phyloP scores from a whole-genome alignment of 768 basidiomycete species.

The Daedaleopsis sinensis region DNA sequence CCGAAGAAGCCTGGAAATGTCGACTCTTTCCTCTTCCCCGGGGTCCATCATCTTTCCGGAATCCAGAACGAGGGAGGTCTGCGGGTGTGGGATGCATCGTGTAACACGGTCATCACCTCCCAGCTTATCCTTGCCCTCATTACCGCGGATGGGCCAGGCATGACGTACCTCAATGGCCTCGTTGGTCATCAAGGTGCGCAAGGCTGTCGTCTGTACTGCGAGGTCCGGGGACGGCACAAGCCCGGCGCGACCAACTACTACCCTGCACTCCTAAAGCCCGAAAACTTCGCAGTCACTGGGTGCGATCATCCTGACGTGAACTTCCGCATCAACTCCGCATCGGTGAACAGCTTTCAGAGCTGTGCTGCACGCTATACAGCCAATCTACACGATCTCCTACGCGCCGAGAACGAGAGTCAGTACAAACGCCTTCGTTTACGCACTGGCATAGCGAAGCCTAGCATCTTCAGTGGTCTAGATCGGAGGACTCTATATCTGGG shows the following conservation, averaged over 20 bases:
- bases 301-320: constrained; percentile 36
- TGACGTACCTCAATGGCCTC: constrained; percentile 34
- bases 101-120: not conserved
- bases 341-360: not conserved
- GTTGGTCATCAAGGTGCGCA: constrained; percentile 38
- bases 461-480: constrained; percentile 34
- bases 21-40: constrained; percentile 35
- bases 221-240: constrained; percentile 33
- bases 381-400: constrained; percentile 21
- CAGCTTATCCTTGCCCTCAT: constrained; percentile 12
- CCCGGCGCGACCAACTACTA: constrained; percentile 35
- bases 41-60: constrained; percentile 32
- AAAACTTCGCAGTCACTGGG: constrained; percentile 23
- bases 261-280: constrained; percentile 34
- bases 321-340: not conserved
- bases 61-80: constrained; percentile 30
- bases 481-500: not conserved
- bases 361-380: constrained; percentile 13
- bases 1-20: constrained; percentile 35
- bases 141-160: constrained; percentile 14
- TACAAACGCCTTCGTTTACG: constrained; percentile 29
- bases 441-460: constrained; percentile 40
- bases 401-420: constrained; percentile 24
- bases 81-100: constrained; percentile 30
- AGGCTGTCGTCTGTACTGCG: constrained; percentile 41